These are phyloP conservation scores for Candida freyschussii DNA, from an alignment of 1,139 yeast species.

Conservation along the genomic window DNA sequence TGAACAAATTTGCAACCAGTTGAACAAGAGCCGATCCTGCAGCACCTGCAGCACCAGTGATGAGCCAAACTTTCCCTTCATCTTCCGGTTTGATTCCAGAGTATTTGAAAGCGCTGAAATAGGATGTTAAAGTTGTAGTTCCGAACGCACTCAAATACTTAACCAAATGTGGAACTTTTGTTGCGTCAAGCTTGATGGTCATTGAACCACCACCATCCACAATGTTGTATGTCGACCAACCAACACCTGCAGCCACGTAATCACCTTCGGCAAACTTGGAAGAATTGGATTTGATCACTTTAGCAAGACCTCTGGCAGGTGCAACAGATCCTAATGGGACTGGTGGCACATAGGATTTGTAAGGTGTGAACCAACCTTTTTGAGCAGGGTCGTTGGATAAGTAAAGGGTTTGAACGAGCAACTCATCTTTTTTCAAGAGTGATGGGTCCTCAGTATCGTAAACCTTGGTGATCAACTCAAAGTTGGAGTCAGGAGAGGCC, in stretches of 20 bases:
- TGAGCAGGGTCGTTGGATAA: conserved; percentile 65
- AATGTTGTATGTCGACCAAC: conserved; percentile 41
- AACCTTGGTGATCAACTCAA: conserved; percentile 28
- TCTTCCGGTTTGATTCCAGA: conserved; percentile 35
- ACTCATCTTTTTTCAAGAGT: conserved; percentile 36
- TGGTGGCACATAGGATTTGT: conserved; percentile 45
- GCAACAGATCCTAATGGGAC: conserved; percentile 43
- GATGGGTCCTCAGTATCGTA: conserved; percentile 24
- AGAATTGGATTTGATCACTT: conserved; percentile 43
- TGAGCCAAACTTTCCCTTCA: conserved; percentile 38
- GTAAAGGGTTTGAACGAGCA: conserved; percentile 42
- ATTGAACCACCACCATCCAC: conserved; percentile 13
- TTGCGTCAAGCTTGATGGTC: conserved; percentile 26
- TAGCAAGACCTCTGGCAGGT: conserved; percentile 45
- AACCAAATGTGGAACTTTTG: conserved; percentile 32
- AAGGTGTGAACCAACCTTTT: conserved; percentile 51
- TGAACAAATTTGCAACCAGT: conserved; percentile 48
- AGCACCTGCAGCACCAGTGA: conserved; percentile 70
- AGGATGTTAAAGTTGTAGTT: conserved; percentile 58
- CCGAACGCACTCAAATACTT: conserved; percentile 48
- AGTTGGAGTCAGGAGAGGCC: conserved; percentile 31
- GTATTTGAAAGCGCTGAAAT: conserved; percentile 45
- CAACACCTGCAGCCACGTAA: conserved; percentile 31
- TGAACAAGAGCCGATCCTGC: conserved; percentile 59
- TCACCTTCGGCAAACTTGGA: conserved; percentile 40